Evolutionary conservation across 179 eudicot species (phyloP).

Genomic region (Sideroxylon spinosum): DNA sequence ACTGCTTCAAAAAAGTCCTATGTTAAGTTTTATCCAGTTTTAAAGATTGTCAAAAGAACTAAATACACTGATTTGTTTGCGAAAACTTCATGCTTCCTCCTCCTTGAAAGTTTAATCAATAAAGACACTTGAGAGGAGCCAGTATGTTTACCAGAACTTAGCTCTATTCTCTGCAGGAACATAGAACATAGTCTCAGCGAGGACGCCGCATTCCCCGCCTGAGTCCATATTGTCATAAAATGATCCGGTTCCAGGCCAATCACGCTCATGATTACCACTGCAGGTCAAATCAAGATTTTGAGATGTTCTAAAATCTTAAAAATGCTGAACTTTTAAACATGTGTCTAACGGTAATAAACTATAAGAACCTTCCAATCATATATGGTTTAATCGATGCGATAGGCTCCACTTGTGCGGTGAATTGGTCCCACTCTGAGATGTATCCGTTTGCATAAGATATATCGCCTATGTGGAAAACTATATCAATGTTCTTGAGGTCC

Average conservation of each 20-base stretch:
- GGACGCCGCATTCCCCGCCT: conserved; percentile 84
- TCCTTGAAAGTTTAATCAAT: not conserved
- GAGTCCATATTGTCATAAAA: conserved; percentile 52
- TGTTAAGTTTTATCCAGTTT: not conserved
- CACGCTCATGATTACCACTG: conserved; percentile 78
- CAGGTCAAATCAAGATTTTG: conserved; percentile 4
- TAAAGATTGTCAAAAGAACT: not conserved
- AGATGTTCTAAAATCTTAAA: not conserved
- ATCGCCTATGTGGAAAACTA: conserved; percentile 85
- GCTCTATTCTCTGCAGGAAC: conserved; percentile 72
- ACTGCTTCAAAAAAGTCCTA: not conserved
- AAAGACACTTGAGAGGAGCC: not conserved
- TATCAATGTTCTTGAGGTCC: conserved; percentile 62
- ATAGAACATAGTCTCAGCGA: conserved; percentile 62
- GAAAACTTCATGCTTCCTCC: not conserved
- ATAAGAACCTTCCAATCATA: conserved; percentile 65
- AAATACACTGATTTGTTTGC: not conserved
- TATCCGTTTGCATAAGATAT: conserved; percentile 73
- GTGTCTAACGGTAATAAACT: not conserved
- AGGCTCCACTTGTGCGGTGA: conserved; percentile 74
- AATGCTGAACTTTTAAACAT: not conserved
- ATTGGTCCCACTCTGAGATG: conserved; percentile 89
- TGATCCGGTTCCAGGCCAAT: conserved; percentile 68
- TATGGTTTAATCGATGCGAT: conserved; percentile 73
- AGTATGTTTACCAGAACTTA: conserved; percentile 49